Evolutionary conservation across 306 rosid genomes (phyloP), one percentile per base, ranked within the genome.

Genomic region (Gastrolobium villosum): DNA sequence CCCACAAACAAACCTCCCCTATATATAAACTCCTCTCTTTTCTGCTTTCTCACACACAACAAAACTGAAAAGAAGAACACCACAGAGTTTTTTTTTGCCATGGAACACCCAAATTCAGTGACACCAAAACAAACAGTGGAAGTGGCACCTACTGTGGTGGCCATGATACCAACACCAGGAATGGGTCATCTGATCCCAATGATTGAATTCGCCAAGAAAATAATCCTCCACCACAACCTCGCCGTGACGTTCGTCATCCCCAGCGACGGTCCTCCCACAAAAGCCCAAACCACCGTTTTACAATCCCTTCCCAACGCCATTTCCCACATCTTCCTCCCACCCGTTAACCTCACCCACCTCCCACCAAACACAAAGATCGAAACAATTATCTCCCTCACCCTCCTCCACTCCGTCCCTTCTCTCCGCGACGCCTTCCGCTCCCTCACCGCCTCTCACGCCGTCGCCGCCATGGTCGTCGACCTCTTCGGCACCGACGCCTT

Each of bases 161-260:
- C 74, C 0, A 80, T 93, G 54, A 3, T 90, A 0, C 97, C 98
- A 2, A 84, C 83, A 2, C 98, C 93, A 0, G 97, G 98, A 5
- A 93, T 93, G 97, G 98, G 98, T 1, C 98, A 93, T 69, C 85
- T 93, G 2, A 93, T 93, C 34, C 98, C 98, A 0, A 87, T 93
- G 67, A 73, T 84, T 20, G 93, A 90, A 81, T 72, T 93, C 40
- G 91, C 98, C 13, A 93, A 89, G 43, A 68, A 55, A 10, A 73
- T 93, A 2, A 45, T 82, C 59, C 10, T 10, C 37, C 71, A 57
- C 70, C 84, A 85, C 63, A 70, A 66, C 52, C 77, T 84, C 34
- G 9, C 83, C 8, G 78, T 85, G 4, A 87, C 85, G 10, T 84
- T 91, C 77, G 1, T 93, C 10, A 71, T 93, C 80, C 94, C 98